Evolutionary conservation across 2,329 filamentous ascomycete genomes (phyloP).

Genomic region (Rutstroemia sp.): DNA sequence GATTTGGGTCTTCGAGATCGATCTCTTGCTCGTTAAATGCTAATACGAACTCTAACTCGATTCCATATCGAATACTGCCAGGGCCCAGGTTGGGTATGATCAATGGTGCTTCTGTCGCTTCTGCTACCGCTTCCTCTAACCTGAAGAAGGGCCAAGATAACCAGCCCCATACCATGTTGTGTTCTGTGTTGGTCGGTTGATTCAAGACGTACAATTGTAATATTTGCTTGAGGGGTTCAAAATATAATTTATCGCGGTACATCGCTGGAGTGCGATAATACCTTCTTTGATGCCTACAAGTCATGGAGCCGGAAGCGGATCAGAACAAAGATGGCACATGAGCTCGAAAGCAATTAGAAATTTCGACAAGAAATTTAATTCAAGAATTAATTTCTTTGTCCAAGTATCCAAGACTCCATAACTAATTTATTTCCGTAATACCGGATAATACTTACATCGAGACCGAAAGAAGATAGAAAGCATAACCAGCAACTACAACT

Average conservation of each 20-base stretch:
- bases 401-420: not conserved
- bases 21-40: slow-evolving; percentile 19
- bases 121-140: no score
- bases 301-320: slow-evolving; percentile 1
- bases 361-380: not conserved
- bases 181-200: not conserved
- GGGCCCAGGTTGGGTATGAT: not conserved
- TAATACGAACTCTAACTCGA: slow-evolving; percentile 23
- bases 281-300: slow-evolving; percentile 1
- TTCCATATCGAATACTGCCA: slow-evolving; percentile 10
- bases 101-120: no score
- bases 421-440: not conserved
- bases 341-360: not conserved
- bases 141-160: not conserved
- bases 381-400: not conserved
- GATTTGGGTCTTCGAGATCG: slow-evolving; percentile 5
- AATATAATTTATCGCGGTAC: not conserved
- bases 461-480: no score
- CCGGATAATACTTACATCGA: not conserved
- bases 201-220: not conserved
- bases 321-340: not conserved
- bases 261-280: not conserved
- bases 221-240: not conserved
- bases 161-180: not conserved
- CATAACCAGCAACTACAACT: no score